phyloP scores from a whole-genome alignment of 2,329 filamentous ascomycete species.

The Botrytis hyacinthi region DNA sequence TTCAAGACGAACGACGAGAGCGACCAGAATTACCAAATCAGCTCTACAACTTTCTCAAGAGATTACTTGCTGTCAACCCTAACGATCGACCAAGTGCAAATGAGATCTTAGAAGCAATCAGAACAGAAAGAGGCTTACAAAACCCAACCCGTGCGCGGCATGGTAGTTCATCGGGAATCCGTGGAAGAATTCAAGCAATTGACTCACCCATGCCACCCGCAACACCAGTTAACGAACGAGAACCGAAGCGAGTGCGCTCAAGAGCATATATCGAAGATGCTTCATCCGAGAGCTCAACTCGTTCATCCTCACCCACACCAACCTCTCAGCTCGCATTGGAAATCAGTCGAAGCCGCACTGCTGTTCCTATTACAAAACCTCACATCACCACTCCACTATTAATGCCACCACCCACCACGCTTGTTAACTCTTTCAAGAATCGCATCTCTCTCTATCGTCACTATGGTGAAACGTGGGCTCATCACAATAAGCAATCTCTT shows the following conservation, averaged over 20 bases:
- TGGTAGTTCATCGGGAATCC: conserved; percentile 30
- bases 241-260: conserved; percentile 32
- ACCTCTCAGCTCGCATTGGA: conserved; percentile 29
- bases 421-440: conserved; percentile 35
- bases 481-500: conserved; percentile 37
- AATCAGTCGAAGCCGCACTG: conserved; percentile 14
- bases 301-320: conserved; percentile 27
- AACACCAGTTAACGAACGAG: conserved; percentile 33
- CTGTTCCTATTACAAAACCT: conserved; percentile 17
- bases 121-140: conserved; percentile 37
- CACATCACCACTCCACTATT: conserved; percentile 41
- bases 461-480: conserved; percentile 37
- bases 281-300: conserved; percentile 24
- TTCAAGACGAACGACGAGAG: conserved; percentile 71
- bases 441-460: conserved; percentile 39
- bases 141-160: conserved; percentile 32
- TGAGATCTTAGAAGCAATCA: conserved; percentile 63
- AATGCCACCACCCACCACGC: conserved; percentile 42
- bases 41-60: conserved; percentile 81
- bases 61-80: conserved; percentile 75
- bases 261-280: conserved; percentile 37
- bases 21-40: conserved; percentile 81
- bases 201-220: conserved; percentile 37
- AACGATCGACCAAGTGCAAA: conserved; percentile 76
- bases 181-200: conserved; percentile 36